Evolutionary conservation across 805 yeast genomes (phyloP).

Genomic region (Yarrowia sp.): DNA sequence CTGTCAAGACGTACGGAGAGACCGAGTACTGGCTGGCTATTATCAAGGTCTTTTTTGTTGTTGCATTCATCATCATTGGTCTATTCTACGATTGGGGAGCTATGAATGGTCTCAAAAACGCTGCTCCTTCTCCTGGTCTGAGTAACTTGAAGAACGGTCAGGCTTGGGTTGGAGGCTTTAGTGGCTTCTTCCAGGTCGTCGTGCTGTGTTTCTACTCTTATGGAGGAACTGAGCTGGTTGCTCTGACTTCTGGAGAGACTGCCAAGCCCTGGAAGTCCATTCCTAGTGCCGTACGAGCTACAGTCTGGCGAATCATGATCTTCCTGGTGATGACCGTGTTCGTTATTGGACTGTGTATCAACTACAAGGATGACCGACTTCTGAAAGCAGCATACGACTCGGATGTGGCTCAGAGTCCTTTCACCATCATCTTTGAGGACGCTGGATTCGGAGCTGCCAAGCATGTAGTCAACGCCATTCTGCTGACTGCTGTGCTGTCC

Average conservation of each 20-base stretch:
- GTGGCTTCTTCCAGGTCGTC: conserved; percentile 52
- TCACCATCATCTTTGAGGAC: conserved; percentile 60
- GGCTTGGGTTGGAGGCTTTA: conserved; percentile 39
- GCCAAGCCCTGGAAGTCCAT: conserved; percentile 62
- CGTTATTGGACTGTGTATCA: conserved; percentile 63
- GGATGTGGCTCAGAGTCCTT: conserved; percentile 55
- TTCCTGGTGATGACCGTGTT: conserved; percentile 60
- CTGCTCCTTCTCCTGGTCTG: conserved; percentile 55
- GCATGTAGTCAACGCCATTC: conserved; percentile 62
- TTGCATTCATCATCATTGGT: conserved; percentile 66
- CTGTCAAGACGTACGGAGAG: conserved; percentile 60
- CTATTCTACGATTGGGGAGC: conserved; percentile 61
- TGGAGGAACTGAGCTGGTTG: conserved; percentile 63
- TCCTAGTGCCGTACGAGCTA: conserved; percentile 62
- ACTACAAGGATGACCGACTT: conserved; percentile 58
- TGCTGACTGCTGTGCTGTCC: conserved; percentile 64
- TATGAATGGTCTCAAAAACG: conserved; percentile 46
- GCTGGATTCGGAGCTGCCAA: conserved; percentile 54
- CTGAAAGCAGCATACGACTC: conserved; percentile 51
- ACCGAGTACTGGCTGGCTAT: conserved; percentile 70
- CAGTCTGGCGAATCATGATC: conserved; percentile 58
- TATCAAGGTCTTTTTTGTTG: conserved; percentile 66
- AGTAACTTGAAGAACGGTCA: conserved; percentile 43
- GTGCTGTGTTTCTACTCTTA: conserved; percentile 63
- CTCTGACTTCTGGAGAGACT: conserved; percentile 64